Percentiles rank a stretch among this genome's conserved stretches.
Evolutionary conservation across 306 rosid genomes (phyloP).

Genomic region (Cyclanthera cordifolia): DNA sequence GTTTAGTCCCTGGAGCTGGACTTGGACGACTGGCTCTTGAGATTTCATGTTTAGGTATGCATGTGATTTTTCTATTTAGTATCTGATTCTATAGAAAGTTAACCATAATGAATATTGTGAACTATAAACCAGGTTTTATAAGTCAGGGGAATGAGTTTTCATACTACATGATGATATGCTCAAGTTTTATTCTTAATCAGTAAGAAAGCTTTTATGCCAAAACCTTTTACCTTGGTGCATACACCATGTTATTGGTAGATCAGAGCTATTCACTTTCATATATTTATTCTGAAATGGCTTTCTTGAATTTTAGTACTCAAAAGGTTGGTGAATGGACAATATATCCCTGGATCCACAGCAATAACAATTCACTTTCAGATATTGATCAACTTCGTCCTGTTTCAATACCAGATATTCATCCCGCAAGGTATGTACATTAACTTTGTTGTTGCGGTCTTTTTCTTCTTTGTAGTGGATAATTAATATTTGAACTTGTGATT

Average conservation of each 20-base stretch:
- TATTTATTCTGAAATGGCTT: constrained; percentile 11
- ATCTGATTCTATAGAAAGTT: not conserved
- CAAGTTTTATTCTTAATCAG: constrained; percentile 90
- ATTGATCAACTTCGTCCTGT: constrained; percentile 80
- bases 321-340: constrained; percentile 74
- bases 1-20: constrained; percentile 99
- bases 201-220: constrained; percentile 29
- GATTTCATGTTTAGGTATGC: constrained; percentile 74
- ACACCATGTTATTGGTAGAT: constrained; percentile 5
- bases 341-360: constrained; percentile 91
- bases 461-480: not conserved
- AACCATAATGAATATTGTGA: constrained; percentile 9
- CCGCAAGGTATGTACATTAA: constrained; percentile 56
- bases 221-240: constrained; percentile 8
- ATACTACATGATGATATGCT: constrained; percentile 99
- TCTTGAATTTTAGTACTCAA: constrained; percentile 39
- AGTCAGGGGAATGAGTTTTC: constrained; percentile 98
- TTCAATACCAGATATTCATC: constrained; percentile 84
- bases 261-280: not conserved
- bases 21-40: constrained; percentile 93
- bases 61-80: not conserved
- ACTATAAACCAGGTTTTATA: constrained; percentile 58
- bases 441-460: constrained; percentile 2
- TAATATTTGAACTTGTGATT: not conserved
- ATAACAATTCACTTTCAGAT: constrained; percentile 76